Base-by-base conservation (phyloP, 306 rosid genomes). In the Crataegus laevigata region DNA sequence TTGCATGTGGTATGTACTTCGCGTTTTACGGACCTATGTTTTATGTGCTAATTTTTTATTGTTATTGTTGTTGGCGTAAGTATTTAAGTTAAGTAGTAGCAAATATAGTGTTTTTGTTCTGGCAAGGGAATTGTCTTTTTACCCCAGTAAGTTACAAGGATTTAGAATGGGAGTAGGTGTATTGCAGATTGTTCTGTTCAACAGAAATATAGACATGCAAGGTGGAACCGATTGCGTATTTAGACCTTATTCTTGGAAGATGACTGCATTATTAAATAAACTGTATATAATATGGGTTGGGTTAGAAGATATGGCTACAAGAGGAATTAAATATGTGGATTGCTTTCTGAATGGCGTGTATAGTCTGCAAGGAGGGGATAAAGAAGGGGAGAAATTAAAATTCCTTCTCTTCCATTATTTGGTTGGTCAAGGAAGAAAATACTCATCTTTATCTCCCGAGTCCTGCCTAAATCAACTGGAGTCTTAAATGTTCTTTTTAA, bases 311-410 rank as follows among this genome's bases (percentile, higher is more conserved):
- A 93, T 93, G 98, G 89, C 98, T 51, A 66, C 81, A 32, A 85
- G 75, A 87, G 98, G 98, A 80, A 85, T 93, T 62, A 93, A 91
- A 84, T 93, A 89, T 77, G 75, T 89, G 80, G 98, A 93, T 83
- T 93, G 97, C 91, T 93, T 67, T 63, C 40, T 55, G 78, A 34
- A 60, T 75, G 29, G 36, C 18, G 11, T 55, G 21, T 68, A 15
- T 25, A 10, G 68, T 58, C 43, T 40, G 19, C 51, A 26, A 12
- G 3, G 42, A 55, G 11, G 25, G 30, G 4, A 38, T 42, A 18
- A 47, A 45, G 38, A 42, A 25, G 8, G 18, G 40, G 50, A 18
- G 47, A 50, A 59, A 30, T 11, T 25, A 22, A 38, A 52, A 8
- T 72, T 67, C 32, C 45, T 38, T 67, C 55, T 11, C 25, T 42